Conservation (phyloP, 2,329 filamentous ascomycete species). For the Beauveria asiatica region DNA sequence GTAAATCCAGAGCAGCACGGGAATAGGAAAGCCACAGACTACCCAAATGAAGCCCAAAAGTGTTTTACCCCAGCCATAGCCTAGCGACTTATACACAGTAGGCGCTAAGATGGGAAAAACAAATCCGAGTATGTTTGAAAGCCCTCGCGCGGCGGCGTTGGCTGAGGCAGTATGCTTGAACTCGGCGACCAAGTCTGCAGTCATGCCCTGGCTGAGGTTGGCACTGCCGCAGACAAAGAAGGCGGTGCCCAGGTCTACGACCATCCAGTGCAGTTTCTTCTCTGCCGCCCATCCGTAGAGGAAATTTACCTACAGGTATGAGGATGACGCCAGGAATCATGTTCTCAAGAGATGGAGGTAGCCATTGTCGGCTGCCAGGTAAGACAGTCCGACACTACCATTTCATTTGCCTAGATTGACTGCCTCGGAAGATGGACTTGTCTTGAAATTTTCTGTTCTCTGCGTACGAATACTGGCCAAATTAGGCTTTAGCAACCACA, state of each 20-base stretch:
- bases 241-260: conserved; percentile 47
- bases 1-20: not conserved
- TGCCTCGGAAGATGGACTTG: no score
- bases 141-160: conserved; percentile 13
- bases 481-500: no score
- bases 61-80: conserved; percentile 14
- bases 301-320: conserved; percentile 26
- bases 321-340: conserved; percentile 45
- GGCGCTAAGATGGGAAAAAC: conserved; percentile 17
- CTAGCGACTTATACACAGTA: conserved; percentile 13
- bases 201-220: conserved; percentile 41
- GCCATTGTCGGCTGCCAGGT: no score
- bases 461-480: no score
- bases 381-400: no score
- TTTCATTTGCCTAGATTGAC: no score
- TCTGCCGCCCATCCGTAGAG: conserved; percentile 39
- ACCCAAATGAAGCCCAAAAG: not conserved
- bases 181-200: conserved; percentile 34
- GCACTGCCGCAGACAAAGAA: conserved; percentile 46
- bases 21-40: not conserved
- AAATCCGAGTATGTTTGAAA: conserved; percentile 15
- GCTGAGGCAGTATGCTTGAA: conserved; percentile 15
- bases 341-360: no score
- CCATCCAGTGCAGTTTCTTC: conserved; percentile 42
- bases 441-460: no score